phyloP scores from a whole-genome alignment of 371 early-diverging fungal species.

The Mortierella sp. region DNA sequence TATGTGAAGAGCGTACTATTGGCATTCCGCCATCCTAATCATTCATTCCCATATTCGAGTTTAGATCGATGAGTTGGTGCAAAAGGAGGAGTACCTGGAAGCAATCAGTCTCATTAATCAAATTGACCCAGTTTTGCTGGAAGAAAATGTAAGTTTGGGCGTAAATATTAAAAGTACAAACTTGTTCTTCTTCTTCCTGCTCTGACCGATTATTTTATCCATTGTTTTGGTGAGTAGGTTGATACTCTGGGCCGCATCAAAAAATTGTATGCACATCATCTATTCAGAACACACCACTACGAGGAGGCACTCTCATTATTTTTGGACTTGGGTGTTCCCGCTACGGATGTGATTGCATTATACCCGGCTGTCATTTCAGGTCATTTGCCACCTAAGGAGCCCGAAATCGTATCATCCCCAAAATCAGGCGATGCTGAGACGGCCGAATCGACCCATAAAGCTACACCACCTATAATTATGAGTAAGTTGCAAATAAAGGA shows the following conservation, averaged over 20 bases:
- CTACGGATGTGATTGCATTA: conserved; percentile 86
- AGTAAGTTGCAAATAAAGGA: conserved; percentile 24
- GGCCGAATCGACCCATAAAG: conserved; percentile 11
- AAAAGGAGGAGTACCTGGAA: conserved; percentile 82
- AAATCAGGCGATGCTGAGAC: conserved; percentile 8
- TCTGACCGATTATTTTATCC: not conserved
- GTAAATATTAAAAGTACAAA: not conserved
- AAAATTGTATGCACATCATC: conserved; percentile 86
- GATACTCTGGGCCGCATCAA: conserved; percentile 75
- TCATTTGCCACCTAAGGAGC: conserved; percentile 33
- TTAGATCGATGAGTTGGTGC: conserved; percentile 84
- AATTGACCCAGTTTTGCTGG: conserved; percentile 85
- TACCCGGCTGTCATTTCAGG: conserved; percentile 82
- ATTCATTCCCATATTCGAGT: not conserved
- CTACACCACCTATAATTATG: conserved; percentile 42
- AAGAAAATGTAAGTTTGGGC: conserved; percentile 72
- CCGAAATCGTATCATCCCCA: conserved; percentile 26
- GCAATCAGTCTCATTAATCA: conserved; percentile 90
- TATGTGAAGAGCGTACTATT: not conserved
- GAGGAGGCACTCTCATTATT: conserved; percentile 84
- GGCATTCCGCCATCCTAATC: not conserved
- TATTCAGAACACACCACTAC: conserved; percentile 82
- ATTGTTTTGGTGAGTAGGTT: conserved; percentile 33
- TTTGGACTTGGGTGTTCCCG: conserved; percentile 84
- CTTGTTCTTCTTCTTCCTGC: not conserved